Evolutionary conservation across 768 basidiomycete genomes (phyloP), one percentile per base, ranked within the genome.

Genomic region (Glaciozyma antarctica): DNA sequence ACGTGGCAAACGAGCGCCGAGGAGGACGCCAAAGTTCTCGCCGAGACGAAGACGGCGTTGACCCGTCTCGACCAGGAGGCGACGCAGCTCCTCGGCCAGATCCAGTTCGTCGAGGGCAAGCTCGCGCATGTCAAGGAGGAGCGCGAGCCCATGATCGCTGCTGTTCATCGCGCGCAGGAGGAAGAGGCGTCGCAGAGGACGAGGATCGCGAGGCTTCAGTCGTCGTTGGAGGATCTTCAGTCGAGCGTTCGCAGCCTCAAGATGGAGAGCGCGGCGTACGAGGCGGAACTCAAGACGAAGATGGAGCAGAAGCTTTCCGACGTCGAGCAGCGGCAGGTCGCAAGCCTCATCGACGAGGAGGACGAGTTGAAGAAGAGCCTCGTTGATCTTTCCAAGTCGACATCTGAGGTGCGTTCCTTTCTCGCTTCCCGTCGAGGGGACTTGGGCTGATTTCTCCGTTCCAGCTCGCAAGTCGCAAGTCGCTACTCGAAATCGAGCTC

Each of bases 401-500:
- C 85, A 73, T 83, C 84, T 55, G 83, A 89, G 80, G 90, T 90
- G 61, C 45, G 85, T 75, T 12, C 6, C 22, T n/a, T 17, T 26
- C 45, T 28, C 2, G 7, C 43, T 54, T 41, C 28, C 5, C 56
- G 1, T 5, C 45, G 49, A 63, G 62, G 51, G n/a, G 26, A 30
- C 15, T 30, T 24, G 0, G 15, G 22, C 54, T 47, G 8, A 62
- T 26, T 24, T 3, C 32, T 1, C 21, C 24, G 15, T 45, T 10
- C 28, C 70, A 89, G 87, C 77, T 90, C 68, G 85, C 88, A 48
- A 82, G 84, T 17, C 81, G 81, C 68, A 91, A 89, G 78, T 88
- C 87, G 73, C 77, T 86, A 6, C 77, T 95, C 34, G 91, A 95
- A 75, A 93, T 95, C 61, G 94, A 98, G 75, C 81, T 98, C 55